Base-by-base conservation (phyloP, 805 yeast species). In the Candida patagonica region DNA sequence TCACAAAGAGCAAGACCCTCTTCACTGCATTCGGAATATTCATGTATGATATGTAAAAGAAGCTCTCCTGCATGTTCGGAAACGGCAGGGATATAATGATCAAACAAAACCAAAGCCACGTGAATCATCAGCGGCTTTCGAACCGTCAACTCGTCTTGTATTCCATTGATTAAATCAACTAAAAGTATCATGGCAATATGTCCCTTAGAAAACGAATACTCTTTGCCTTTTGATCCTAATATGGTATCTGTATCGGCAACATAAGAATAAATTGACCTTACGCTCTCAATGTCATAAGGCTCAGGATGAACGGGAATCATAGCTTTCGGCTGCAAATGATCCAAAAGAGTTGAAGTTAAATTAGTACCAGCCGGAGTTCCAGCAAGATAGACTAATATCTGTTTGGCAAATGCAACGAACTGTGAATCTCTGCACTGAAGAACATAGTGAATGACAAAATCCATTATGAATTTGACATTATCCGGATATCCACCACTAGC, bases 161-260 rank as follows among this genome's bases (percentile, higher is more conserved):
- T 80, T 13, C 74, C 66, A 4, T 81, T 71, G 38, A 86, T 67
- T 31, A 89, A 60, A 55, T 92, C 96, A 1, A 86, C 94, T 42
- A 92, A 61, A 48, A 88, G 80, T 0, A 92, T 78, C 58, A 85
- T 71, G 0, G 96, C 86, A 25, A 92, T 59, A 54, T 92, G 97
- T 2, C 96, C 92, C 38, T 78, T 66, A 0, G 96, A 87, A 48
- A 92, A 82, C 1, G 87, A 76, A 0, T 88, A 77, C 46, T 80
- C 89, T 52, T 78, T 71, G 19, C 74, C 74, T 30, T 41, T 33
- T 15, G 70, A 66, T 9, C 76, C 70, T n/a, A 83, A 56, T 5
- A 67, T 60, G 15, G 66, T 65, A 60, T 78, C 68, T 15, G 87
- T 63, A 52, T 86, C 73, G 0, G 95, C 94, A 43, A 83, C 71